A percentile compares a stretch with the other conserved stretches of the same genome.
Evolutionary conservation across 2,329 filamentous ascomycete species (phyloP).

Genomic region (Sporothrix sp.): DNA sequence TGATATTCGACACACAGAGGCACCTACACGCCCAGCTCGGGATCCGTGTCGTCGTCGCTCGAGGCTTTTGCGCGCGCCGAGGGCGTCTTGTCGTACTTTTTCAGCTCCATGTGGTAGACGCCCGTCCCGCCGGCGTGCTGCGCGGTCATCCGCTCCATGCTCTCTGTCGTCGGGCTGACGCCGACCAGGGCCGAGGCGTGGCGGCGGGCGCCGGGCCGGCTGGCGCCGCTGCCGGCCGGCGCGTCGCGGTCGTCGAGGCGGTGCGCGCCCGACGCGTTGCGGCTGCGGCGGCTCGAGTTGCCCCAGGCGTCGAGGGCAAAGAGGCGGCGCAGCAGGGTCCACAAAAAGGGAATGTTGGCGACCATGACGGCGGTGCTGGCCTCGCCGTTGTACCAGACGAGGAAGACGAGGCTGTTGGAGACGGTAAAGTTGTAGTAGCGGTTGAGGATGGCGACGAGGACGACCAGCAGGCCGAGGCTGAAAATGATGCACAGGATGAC

Average conservation of each 20-base stretch:
- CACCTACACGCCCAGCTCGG: background rate
- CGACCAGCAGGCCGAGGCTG: conserved; percentile 42
- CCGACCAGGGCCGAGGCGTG: background rate
- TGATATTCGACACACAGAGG: background rate
- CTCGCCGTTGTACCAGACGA: conserved; percentile 52
- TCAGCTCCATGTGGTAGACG: conserved; percentile 1
- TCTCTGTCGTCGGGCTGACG: conserved; percentile 7
- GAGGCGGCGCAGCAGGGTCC: conserved; percentile 43
- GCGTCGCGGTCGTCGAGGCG: conserved; percentile 8
- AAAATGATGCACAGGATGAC: conserved; percentile 45
- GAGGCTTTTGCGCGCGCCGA: background rate
- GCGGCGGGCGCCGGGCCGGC: background rate
- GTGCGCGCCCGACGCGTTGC: conserved; percentile 8
- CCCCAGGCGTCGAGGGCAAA: conserved; percentile 20
- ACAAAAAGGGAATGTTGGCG: conserved; percentile 51
- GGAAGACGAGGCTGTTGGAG: conserved; percentile 46
- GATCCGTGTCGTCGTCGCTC: background rate
- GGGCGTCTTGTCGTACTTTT: background rate
- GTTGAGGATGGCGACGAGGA: conserved; percentile 49
- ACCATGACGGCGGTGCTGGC: conserved; percentile 50
- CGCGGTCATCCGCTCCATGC: conserved; percentile 14
- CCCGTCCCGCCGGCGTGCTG: background rate
- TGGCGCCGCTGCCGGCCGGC: background rate
- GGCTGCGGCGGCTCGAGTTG: conserved; percentile 6
- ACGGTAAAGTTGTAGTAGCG: conserved; percentile 52